These are phyloP conservation scores for Spergularia marina DNA, from an alignment of 148 eudicot species.

Conservation along the genomic window DNA sequence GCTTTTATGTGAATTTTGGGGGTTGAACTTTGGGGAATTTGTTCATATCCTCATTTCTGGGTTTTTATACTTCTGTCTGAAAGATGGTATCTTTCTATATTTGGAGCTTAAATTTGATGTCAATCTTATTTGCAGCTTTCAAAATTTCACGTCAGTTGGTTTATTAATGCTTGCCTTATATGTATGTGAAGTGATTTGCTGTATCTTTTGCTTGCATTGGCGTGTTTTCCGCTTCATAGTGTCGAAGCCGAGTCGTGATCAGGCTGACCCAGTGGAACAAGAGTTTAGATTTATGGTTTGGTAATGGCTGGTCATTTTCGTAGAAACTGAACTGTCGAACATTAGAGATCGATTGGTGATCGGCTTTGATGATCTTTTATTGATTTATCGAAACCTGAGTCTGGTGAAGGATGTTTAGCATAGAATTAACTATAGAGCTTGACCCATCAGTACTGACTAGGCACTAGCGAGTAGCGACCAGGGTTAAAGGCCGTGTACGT, in stretches of 20 bases:
- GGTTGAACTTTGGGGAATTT: neutral
- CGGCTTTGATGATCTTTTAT: neutral
- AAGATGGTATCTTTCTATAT: neutral
- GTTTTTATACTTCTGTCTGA: neutral
- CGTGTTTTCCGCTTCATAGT: no score
- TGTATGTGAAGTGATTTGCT: neutral
- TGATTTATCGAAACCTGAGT: neutral
- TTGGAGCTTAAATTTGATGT: neutral
- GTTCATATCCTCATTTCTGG: neutral
- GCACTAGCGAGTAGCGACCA: no score
- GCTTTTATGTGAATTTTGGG: neutral
- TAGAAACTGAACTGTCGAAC: neutral
- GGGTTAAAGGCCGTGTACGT: neutral
- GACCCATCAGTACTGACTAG: neutral
- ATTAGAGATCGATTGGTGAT: neutral
- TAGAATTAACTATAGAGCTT: neutral
- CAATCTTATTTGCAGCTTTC: no score
- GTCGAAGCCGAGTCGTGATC: no score
- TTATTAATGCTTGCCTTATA: neutral
- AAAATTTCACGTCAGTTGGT: no score
- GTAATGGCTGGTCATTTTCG: neutral
- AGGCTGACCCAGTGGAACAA: no score
- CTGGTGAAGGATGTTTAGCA: neutral
- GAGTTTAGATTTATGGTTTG: neutral
- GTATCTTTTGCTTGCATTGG: no score